Conservation (phyloP, 2,329 filamentous ascomycete genomes). For the Trichoderma simmonsii region DNA sequence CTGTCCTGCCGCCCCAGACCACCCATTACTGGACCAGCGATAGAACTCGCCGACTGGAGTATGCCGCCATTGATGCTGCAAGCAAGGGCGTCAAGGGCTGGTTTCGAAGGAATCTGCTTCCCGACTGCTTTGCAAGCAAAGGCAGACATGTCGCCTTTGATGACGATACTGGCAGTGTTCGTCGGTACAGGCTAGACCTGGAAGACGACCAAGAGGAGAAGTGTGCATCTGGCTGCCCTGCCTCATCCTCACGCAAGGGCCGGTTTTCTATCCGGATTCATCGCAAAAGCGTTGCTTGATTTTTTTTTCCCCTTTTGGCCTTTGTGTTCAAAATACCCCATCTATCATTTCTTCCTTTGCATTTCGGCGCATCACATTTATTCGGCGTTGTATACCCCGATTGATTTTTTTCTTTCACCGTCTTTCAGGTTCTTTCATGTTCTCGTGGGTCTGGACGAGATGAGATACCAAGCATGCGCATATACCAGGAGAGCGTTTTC, state of each 20-base stretch:
- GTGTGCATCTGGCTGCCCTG: conserved; percentile 2
- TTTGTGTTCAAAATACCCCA: background rate
- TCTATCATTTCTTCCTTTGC: conserved; percentile 22
- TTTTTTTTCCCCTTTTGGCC: background rate
- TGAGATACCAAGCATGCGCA: conserved; percentile 5
- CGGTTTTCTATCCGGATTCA: conserved; percentile 31
- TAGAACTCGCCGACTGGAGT: conserved; percentile 59
- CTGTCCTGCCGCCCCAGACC: conserved; percentile 50
- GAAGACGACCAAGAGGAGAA: conserved; percentile 42
- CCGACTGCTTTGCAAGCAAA: conserved; percentile 57
- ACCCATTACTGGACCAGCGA: conserved; percentile 68
- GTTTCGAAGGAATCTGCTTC: conserved; percentile 55
- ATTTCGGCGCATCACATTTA: conserved; percentile 29
- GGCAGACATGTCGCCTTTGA: conserved; percentile 54
- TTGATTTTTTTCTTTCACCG: background rate
- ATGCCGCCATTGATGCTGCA: conserved; percentile 64
- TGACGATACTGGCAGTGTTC: conserved; percentile 61
- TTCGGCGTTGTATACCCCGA: conserved; percentile 37
- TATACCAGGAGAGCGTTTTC: conserved; percentile 10
- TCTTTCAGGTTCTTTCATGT: background rate
- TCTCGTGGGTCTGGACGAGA: conserved; percentile 5
- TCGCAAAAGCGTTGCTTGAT: conserved; percentile 26
- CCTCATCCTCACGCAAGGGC: conserved; percentile 23
- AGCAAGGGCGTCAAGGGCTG: conserved; percentile 59
- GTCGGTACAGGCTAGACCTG: conserved; percentile 59